phyloP scores from a whole-genome alignment of 2,329 filamentous ascomycete species.

The Albifimbria verrucaria region DNA sequence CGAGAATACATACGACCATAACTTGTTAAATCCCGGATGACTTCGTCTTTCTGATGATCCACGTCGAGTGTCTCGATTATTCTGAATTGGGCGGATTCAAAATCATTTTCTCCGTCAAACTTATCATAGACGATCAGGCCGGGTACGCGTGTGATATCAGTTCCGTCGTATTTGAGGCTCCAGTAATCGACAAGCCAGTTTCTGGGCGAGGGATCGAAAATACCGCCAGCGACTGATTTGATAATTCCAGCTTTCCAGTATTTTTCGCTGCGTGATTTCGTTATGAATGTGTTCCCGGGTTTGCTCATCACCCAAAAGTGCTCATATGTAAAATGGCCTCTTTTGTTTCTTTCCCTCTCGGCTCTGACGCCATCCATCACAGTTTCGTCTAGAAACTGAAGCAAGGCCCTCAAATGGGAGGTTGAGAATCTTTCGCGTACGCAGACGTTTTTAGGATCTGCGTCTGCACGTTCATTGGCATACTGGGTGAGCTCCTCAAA shows the following conservation, averaged over 20 bases:
- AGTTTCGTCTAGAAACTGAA: constrained; percentile 11
- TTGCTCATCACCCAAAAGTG: constrained; percentile 13
- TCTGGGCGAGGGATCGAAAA: background rate
- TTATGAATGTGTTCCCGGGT: constrained; percentile 3
- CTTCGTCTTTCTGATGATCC: background rate
- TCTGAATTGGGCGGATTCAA: background rate
- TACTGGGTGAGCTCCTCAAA: constrained; percentile 18
- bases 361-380: constrained; percentile 16
- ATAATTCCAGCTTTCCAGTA: background rate
- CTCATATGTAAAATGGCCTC: constrained; percentile 14
- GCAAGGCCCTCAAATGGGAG: constrained; percentile 1
- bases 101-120: background rate
- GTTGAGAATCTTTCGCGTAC: background rate
- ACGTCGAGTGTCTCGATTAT: background rate
- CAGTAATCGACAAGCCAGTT: background rate
- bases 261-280: constrained; percentile 5
- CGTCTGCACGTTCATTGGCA: background rate
- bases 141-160: background rate
- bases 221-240: background rate
- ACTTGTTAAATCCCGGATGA: background rate
- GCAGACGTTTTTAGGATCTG: constrained; percentile 1
- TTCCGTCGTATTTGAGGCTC: background rate
- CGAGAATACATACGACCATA: constrained; percentile 1
- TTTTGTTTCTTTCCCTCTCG: constrained; percentile 15
- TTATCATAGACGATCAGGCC: background rate